Evolutionary conservation across 352 stramenopile species (phyloP).

Genomic region (Globisporangium radiosum): DNA sequence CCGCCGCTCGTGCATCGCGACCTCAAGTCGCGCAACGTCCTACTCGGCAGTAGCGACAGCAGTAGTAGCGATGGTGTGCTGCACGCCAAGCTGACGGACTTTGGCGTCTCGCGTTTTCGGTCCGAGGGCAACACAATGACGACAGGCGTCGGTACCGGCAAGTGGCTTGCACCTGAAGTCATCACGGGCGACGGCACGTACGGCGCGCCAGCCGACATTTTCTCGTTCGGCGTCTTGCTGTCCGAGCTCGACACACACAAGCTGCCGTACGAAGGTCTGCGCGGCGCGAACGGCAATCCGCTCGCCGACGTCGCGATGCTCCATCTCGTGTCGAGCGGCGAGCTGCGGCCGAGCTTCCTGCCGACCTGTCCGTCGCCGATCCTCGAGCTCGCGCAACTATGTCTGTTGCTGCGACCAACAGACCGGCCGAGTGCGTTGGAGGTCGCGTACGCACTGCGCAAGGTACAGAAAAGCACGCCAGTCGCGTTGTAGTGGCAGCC

Average conservation of each 20-base stretch:
- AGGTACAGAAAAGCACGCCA: too few species aligned
- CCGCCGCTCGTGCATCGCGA: slow-evolving; percentile 8
- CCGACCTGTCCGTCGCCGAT: too few species aligned
- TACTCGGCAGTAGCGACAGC: neutral
- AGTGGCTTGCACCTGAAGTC: slow-evolving; percentile 55
- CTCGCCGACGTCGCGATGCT: slow-evolving; percentile 38
- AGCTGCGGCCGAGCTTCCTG: neutral
- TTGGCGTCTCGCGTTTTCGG: slow-evolving; percentile 32
- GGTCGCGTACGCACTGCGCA: too few species aligned
- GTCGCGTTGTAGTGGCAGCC: too few species aligned
- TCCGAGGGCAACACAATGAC: too few species aligned
- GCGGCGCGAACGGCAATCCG: slow-evolving; percentile 21
- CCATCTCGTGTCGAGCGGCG: slow-evolving; percentile 21
- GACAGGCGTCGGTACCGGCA: too few species aligned
- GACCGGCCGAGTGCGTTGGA: too few species aligned
- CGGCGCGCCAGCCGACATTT: slow-evolving; percentile 43
- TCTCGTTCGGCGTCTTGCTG: slow-evolving; percentile 53
- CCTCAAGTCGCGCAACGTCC: neutral
- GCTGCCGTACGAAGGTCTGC: slow-evolving; percentile 40
- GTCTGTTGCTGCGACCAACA: too few species aligned
- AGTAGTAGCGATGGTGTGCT: slow-evolving; percentile 19
- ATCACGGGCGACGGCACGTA: slow-evolving; percentile 41
- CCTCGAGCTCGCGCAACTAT: too few species aligned
- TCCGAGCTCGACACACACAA: slow-evolving; percentile 50
- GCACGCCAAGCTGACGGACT: slow-evolving; percentile 56